These are phyloP conservation scores for Rhizomucor miehei DNA, from an alignment of 371 early-diverging fungal species.

Conservation along the genomic window DNA sequence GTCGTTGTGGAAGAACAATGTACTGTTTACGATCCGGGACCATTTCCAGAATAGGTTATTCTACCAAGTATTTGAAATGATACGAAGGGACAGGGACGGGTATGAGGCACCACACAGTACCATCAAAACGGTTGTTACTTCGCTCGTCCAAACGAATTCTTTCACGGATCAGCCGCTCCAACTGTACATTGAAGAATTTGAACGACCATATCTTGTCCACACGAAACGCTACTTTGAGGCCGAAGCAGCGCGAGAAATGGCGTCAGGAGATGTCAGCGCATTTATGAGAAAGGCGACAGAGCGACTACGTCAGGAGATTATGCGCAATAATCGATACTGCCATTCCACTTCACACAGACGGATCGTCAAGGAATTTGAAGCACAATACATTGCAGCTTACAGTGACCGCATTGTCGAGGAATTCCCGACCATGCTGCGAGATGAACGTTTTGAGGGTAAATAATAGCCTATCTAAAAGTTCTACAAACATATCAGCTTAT, in stretches of 20 bases:
- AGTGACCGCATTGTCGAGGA: constrained; percentile 64
- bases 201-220: constrained; percentile 66
- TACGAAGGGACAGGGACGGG: constrained; percentile 72
- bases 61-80: constrained; percentile 67
- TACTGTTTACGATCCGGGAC: constrained; percentile 61
- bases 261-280: constrained; percentile 56
- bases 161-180: constrained; percentile 68
- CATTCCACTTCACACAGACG: constrained; percentile 67
- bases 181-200: constrained; percentile 80
- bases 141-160: constrained; percentile 66
- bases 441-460: constrained; percentile 63
- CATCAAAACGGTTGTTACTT: constrained; percentile 57
- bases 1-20: constrained; percentile 70
- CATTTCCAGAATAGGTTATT: constrained; percentile 64
- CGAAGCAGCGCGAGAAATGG: constrained; percentile 65
- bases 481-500: no score
- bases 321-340: constrained; percentile 56
- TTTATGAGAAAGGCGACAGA: constrained; percentile 64
- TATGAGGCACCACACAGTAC: constrained; percentile 54
- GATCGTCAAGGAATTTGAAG: constrained; percentile 72
- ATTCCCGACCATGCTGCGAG: constrained; percentile 67
- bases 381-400: constrained; percentile 72
- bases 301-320: constrained; percentile 58
- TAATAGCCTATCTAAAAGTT: neutral
- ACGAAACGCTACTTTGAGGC: constrained; percentile 71